Base-by-base conservation (phyloP, 2,329 filamentous ascomycete genomes). In the Phoma sp. region DNA sequence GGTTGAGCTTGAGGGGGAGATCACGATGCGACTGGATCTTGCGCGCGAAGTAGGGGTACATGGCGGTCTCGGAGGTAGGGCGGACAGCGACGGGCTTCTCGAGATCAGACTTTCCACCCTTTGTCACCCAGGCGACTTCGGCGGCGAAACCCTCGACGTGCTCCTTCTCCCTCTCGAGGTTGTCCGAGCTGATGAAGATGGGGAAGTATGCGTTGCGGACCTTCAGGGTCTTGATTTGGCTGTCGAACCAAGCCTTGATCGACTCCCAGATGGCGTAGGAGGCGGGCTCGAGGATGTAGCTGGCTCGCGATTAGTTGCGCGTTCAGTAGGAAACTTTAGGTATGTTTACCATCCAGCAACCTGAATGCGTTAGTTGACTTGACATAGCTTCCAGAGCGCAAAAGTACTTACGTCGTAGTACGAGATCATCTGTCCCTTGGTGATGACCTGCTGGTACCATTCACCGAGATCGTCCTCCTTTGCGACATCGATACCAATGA, bases 101-200 rank as follows among this genome's bases (percentile, higher is more conserved):
- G 62, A 99, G 86, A 69, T 96, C 90, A 72, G 90, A 96, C 70
- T 93, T 93, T 70, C 95, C 95, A 82, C 88, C 90, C 76, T 91
- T 90, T 47, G 90, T 95, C 25, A 95, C 90, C 90, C 90, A 95
- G 52, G 90, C 90, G 63, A 95, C 84, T 76, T 95, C 90, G 30
- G 95, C 93, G 47, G 95, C 95, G 75, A 99, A 99, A 7, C 95
- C 95, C 77, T 99, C 93, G 59, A 99, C 90, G 76, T 99, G 95
- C 69, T 95, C 90, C 83, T 97, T 97, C 78, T 97, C 93, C 74
- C 83, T 79, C 73, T 87, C 81, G 61, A 99, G 80, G 36, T 96
- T 96, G 78, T 96, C 96, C 24, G 64, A 58, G 14, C 91, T 96
- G 62, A 99, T 86, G 66, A 74, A 99, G 76, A 99, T 89, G 57